These are phyloP conservation scores for Gastrodia elata DNA, from an alignment of 106 monocot species.

Conservation along the genomic window DNA sequence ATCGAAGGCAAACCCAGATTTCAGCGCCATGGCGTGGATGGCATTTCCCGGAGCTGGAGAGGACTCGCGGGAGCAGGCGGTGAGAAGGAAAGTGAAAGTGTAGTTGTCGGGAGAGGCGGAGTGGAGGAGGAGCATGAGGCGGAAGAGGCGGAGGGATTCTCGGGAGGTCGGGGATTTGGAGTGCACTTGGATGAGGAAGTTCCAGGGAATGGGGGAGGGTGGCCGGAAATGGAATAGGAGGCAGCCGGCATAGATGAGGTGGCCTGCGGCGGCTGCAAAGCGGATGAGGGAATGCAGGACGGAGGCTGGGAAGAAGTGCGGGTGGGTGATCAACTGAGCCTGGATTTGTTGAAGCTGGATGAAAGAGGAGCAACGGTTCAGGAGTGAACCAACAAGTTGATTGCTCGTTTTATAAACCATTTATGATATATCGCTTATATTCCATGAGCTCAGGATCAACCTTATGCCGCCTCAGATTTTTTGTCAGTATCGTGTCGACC, in stretches of 20 bases:
- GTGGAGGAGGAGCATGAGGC: neutral
- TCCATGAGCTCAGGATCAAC: too few species aligned
- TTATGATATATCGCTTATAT: too few species aligned
- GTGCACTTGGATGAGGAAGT: slow-evolving; percentile 5
- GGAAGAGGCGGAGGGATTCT: slow-evolving; percentile 6
- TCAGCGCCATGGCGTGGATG: slow-evolving; percentile 4
- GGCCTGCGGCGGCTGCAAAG: neutral
- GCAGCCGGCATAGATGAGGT: neutral
- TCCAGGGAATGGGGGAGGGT: neutral
- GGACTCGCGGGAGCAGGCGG: slow-evolving; percentile 11
- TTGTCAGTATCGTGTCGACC: too few species aligned
- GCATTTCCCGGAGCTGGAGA: slow-evolving; percentile 2
- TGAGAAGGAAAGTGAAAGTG: slow-evolving; percentile 14
- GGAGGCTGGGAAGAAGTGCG: neutral
- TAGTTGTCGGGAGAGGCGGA: slow-evolving; percentile 8
- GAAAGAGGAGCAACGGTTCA: neutral
- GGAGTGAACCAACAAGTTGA: neutral
- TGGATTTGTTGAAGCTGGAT: slow-evolving; percentile 7
- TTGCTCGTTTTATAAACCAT: too few species aligned
- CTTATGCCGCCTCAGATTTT: too few species aligned
- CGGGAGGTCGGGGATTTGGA: neutral
- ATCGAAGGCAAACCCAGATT: neutral
- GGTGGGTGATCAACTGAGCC: neutral
- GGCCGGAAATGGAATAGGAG: neutral
- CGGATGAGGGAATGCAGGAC: neutral